Evolutionary conservation across 139 green algal species (phyloP).

Genomic region (Pseudopediastrum boryanum): DNA sequence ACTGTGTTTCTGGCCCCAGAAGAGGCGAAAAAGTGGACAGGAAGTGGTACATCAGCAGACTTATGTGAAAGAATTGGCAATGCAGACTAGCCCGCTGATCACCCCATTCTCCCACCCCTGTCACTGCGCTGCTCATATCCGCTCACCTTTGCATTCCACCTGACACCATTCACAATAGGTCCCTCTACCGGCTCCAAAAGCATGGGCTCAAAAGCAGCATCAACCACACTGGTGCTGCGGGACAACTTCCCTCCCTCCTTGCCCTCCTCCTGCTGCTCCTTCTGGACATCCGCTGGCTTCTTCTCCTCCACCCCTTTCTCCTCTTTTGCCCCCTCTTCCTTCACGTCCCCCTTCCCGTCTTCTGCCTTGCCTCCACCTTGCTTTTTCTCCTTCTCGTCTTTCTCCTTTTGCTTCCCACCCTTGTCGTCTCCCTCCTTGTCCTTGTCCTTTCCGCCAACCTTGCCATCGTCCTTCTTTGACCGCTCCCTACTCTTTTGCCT

Average conservation of each 20-base stretch:
- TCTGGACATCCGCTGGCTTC: neutral
- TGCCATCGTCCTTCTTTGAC: neutral
- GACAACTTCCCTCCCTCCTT: neutral
- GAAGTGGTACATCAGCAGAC: no score
- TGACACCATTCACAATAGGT: constrained; percentile 13
- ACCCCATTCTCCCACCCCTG: no score
- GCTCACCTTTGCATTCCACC: constrained; percentile 45
- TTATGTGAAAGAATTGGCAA: no score
- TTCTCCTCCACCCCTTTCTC: neutral
- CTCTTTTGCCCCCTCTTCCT: neutral
- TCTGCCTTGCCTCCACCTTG: neutral
- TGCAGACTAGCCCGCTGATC: no score
- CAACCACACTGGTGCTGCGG: no score
- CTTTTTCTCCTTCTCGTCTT: neutral
- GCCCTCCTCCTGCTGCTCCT: neutral
- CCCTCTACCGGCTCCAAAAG: neutral
- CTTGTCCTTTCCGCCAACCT: neutral
- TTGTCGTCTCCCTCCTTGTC: neutral
- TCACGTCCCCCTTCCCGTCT: neutral
- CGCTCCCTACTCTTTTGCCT: no score
- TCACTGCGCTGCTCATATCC: neutral
- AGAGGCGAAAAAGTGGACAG: no score
- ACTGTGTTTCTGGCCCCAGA: no score
- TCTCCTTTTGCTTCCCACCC: neutral
- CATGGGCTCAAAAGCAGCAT: constrained; percentile 7